A percentile compares a stretch with the other conserved stretches of the same genome.
phyloP scores from a whole-genome alignment of 345 rosid genomes.

The Syzygium aqueum region DNA sequence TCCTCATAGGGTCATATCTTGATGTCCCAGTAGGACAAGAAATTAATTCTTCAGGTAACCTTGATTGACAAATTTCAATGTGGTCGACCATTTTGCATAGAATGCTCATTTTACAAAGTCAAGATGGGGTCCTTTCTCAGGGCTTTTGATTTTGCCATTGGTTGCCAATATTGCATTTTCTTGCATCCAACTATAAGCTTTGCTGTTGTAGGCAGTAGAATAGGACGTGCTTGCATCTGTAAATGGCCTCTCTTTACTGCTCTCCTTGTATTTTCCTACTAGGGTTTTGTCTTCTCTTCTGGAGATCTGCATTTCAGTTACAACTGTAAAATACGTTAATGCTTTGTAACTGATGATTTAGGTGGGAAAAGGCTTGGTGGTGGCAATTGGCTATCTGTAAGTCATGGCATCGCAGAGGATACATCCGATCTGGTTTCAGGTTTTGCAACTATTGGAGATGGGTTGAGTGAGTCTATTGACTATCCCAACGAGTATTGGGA shows the following conservation, averaged over 20 bases:
- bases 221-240: not conserved
- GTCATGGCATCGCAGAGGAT: slow-evolving; percentile 97
- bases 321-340: not conserved
- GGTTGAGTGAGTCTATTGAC: slow-evolving; percentile 86
- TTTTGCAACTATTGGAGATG: slow-evolving; percentile 96
- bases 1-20: slow-evolving; percentile 76
- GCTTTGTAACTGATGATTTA: slow-evolving; percentile 18
- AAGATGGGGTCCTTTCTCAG: not conserved
- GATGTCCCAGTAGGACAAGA: slow-evolving; percentile 97
- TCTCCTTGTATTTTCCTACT: not conserved
- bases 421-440: slow-evolving; percentile 96
- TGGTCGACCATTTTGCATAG: not conserved
- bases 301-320: not conserved
- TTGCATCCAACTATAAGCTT: not conserved
- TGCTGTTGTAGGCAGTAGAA: not conserved
- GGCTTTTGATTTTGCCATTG: not conserved
- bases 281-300: not conserved
- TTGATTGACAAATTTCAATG: not conserved
- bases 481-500: slow-evolving; percentile 96
- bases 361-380: slow-evolving; percentile 83
- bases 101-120: not conserved
- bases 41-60: slow-evolving; percentile 79
- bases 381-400: slow-evolving; percentile 95
- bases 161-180: not conserved
- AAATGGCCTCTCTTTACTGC: not conserved